phyloP scores from a whole-genome alignment of 345 rosid genomes.

The Camelina neglecta region DNA sequence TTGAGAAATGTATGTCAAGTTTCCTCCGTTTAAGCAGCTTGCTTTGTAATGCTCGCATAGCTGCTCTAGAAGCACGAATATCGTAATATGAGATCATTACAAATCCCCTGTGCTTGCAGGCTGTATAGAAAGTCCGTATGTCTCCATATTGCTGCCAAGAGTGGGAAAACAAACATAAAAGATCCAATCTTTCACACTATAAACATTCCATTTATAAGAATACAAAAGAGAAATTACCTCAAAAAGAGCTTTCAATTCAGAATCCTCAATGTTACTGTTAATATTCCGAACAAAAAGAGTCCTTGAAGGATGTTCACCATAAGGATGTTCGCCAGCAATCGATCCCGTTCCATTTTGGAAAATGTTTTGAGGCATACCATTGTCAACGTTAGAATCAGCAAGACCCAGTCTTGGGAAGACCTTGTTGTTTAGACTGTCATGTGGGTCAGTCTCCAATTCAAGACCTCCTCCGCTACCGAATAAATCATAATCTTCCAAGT shows the following conservation, averaged over 20 bases:
- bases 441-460: conserved; percentile 63
- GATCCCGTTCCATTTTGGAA: conserved; percentile 64
- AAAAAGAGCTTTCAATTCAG: conserved; percentile 61
- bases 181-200: conserved; percentile 10
- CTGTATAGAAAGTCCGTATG: conserved; percentile 74
- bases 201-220: background rate
- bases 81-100: conserved; percentile 86
- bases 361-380: conserved; percentile 47
- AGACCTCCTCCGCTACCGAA: conserved; percentile 79
- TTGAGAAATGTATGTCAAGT: conserved; percentile 84
- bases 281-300: conserved; percentile 80
- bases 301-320: conserved; percentile 84
- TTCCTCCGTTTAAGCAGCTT: conserved; percentile 73
- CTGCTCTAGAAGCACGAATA: conserved; percentile 80
- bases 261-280: conserved; percentile 75
- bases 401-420: conserved; percentile 52
- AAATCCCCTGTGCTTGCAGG: conserved; percentile 81
- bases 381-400: conserved; percentile 56
- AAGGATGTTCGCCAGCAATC: conserved; percentile 79
- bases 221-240: conserved; percentile 52
- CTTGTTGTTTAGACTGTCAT: conserved; percentile 52
- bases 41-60: conserved; percentile 73
- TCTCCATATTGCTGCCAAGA: conserved; percentile 70
- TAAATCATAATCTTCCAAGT: conserved; percentile 70
- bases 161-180: conserved; percentile 11